Evolutionary conservation across 1,284 basidiomycete genomes (phyloP).

Genomic region (Apiotrichum brassicae): DNA sequence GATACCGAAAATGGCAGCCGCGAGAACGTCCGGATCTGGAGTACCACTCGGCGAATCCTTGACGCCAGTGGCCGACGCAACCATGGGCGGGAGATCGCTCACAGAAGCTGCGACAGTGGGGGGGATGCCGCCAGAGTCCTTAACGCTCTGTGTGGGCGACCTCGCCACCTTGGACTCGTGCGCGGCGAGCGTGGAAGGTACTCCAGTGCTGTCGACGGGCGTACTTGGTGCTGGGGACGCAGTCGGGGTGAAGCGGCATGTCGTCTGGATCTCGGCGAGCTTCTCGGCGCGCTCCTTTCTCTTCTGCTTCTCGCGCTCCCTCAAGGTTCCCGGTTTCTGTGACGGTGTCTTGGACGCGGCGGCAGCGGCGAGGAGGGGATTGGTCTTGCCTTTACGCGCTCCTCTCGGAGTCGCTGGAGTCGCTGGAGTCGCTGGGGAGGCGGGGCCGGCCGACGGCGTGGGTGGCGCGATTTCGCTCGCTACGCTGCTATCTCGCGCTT

Average conservation of each 20-base stretch:
- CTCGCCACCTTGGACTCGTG: not conserved
- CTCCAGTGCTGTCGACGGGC: not conserved
- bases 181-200: not conserved
- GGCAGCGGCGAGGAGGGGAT: constrained; percentile 2
- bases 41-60: not conserved
- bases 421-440: not conserved
- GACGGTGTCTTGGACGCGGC: not conserved
- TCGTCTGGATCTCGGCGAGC: not conserved
- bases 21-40: not conserved
- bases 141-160: not conserved
- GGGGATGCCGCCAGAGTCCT: too few relatives aligned
- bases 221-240: not conserved
- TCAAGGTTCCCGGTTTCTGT: not conserved
- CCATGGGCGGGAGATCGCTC: not conserved
- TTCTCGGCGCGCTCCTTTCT: not conserved
- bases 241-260: not conserved
- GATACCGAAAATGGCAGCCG: not conserved
- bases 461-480: not conserved
- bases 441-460: not conserved
- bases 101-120: not conserved
- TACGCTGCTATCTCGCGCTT: not conserved
- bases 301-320: not conserved
- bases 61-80: not conserved
- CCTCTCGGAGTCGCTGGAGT: not conserved
- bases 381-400: not conserved